These are phyloP conservation scores for Stramenopiles sp. DNA, from an alignment of 352 stramenopile species.

Conservation along the genomic window DNA sequence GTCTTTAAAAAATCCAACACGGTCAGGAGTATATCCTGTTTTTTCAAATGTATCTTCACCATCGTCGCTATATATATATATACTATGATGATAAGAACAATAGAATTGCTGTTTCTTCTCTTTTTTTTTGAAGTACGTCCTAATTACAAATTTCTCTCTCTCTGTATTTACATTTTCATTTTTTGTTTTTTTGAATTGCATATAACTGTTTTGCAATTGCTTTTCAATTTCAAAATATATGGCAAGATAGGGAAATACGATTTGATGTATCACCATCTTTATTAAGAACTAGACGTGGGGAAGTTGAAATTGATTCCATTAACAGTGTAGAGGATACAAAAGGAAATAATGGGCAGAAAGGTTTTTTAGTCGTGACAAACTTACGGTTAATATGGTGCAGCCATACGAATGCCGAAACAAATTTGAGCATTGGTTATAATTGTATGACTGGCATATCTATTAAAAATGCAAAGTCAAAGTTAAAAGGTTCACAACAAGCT, in stretches of 20 bases:
- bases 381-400: conserved; percentile 63
- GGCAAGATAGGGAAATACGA: conserved; percentile 67
- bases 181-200: too few relatives aligned
- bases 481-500: conserved; percentile 64
- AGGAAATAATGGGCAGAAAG: conserved; percentile 71
- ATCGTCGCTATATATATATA: neutral
- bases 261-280: conserved; percentile 44
- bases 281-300: conserved; percentile 48
- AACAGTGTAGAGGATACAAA: conserved; percentile 82
- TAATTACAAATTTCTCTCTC: too few relatives aligned
- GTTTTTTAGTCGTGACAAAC: conserved; percentile 56
- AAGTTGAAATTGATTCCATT: conserved; percentile 62
- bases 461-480: conserved; percentile 54
- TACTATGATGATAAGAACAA: neutral
- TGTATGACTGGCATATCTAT: conserved; percentile 37
- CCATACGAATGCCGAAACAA: conserved; percentile 55
- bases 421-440: conserved; percentile 58
- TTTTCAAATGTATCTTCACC: neutral
- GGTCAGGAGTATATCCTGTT: neutral
- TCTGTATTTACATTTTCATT: too few relatives aligned
- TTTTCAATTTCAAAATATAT: conserved; percentile 19
- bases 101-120: too few relatives aligned
- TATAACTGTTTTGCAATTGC: neutral
- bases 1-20: neutral
- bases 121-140: too few relatives aligned